Base-by-base conservation (phyloP, 371 early-diverging fungal species). In the Dipsacomyces acuminosporus region DNA sequence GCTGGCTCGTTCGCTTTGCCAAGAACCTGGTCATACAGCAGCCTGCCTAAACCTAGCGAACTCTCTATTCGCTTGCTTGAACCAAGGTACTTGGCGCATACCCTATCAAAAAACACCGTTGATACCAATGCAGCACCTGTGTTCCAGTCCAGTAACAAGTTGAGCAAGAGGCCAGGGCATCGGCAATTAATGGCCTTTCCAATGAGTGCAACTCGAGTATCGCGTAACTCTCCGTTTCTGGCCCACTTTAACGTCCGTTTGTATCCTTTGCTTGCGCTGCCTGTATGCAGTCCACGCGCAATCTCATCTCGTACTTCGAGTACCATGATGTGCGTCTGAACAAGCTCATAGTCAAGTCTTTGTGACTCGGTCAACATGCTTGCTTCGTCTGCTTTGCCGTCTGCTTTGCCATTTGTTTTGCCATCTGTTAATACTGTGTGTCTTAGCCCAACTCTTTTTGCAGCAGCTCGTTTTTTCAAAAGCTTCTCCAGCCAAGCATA, bases 91-190 rank as follows among this genome's bases (percentile, higher is more conserved):
- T 15, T 8, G 5, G 13, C 17, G 15, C 51, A 55, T 2, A 51
- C 11, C 6, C 11, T 3, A 18, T 46, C 48, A 9, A 47, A 19
- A 15, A 56, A 45, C 21, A 15, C 15, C 0, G 20, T 2, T 2
- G 51, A 42, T 1, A 55, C 41, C 11, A 41, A 35, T 1, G 18
- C 9, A 1, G 36, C 47, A 8, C 33, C 36, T 2, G 44, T 41
- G 5, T 23, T 35, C 30, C 44, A 58, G 19, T 58, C 56, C 1
- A 49, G 36, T 45, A 65, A 34, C 4, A 59, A n/a, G 25, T 65
- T 65, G 11, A 65, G 20, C 23, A 55, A 8, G 11, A 60, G 41
- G 4, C 49, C 56, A 7, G 55, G 51, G 9, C 51, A 54, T 13
- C 19, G 9, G 19, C 26, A 4, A 4, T 47, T 8, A 19, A 30